Evolutionary conservation across 768 basidiomycete genomes (phyloP), one percentile per base, ranked within the genome.

Genomic region (Boletellus sp.): DNA sequence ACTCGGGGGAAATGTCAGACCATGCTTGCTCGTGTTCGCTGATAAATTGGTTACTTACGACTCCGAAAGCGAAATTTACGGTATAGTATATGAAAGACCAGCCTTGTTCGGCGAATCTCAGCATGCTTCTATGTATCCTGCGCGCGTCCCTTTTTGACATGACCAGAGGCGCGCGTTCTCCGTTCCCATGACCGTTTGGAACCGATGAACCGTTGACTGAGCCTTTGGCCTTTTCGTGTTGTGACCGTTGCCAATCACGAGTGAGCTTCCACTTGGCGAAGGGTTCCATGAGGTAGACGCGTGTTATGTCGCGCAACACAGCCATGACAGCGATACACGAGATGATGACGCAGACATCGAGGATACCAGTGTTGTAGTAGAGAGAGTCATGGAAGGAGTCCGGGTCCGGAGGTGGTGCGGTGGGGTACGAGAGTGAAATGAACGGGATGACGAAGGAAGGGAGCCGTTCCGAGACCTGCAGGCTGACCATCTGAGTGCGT

Each of bases 61-160:
- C 57, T 24, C 95, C 95, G 65, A 83, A 83, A 19, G 68, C 68
- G 79, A 88, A 95, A 57, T 85, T 87, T 2, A 80, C 48, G 35
- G 80, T 72, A 63, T 90, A 93, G 68, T 95, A 98, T 42, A 90
- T 68, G 39, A 84, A 76, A 32, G 82, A 83, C 90, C 93, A 98
- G 49, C 92, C 89, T 70, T 99, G 96, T 67, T 99, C 96, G 3
- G 92, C 90, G 63, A 98, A 98, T 59, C 96, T 77, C 39, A 89
- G 66, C 36, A 93, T 84, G 53, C 81, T 84, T 62, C 86, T 76
- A 51, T 85, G 80, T 51, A 89, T 73, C 57, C 74, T 78, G 45
- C 76, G 80, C 17, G 77, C 71, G 59, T 89, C 83, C 56, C 73
- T 78, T 54, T 61, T 54, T 44, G 63, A 53, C 57, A 53, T 66